Percentiles rank a stretch among this genome's conserved stretches.
phyloP scores from a whole-genome alignment of 192 early-diverging fungal genomes.

The Entophlyctis helioformis region DNA sequence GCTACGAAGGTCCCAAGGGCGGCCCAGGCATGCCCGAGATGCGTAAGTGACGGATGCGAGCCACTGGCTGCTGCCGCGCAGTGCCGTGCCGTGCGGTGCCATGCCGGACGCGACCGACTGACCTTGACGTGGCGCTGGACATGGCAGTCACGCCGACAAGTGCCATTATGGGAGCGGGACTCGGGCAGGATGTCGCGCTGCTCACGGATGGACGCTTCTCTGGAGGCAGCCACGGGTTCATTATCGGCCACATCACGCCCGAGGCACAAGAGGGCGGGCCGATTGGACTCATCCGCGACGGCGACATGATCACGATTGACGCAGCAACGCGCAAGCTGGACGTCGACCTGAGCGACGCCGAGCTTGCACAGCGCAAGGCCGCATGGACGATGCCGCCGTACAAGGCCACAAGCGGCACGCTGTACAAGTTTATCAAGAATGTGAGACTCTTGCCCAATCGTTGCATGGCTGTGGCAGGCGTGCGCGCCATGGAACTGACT shows the following conservation, averaged over 20 bases:
- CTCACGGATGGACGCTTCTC: conserved; percentile 99
- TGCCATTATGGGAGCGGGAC: conserved; percentile 98
- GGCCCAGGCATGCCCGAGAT: conserved; percentile 99
- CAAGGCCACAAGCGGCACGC: conserved; percentile 77
- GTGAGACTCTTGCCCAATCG: conserved; percentile 8
- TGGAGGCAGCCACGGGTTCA: conserved; percentile 96
- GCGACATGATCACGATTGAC: conserved; percentile 84
- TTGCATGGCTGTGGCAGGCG: no score
- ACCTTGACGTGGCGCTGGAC: no score
- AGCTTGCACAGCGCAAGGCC: conserved; percentile 56
- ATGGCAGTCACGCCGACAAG: conserved; percentile 76
- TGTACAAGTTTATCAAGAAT: conserved; percentile 82
- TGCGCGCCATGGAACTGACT: no score
- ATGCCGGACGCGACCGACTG: no score
- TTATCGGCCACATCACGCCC: conserved; percentile 97
- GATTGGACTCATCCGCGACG: conserved; percentile 80
- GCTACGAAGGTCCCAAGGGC: conserved; percentile 96
- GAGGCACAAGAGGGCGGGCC: conserved; percentile 97
- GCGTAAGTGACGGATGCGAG: conserved; percentile 35
- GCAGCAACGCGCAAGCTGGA: conserved; percentile 66
- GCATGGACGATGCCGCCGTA: conserved; percentile 75
- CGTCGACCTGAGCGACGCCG: conserved; percentile 64
- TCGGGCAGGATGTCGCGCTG: conserved; percentile 93
- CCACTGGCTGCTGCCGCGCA: no score
- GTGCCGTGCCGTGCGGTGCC: no score